phyloP scores from a whole-genome alignment of 257 asterid genomes.

The Jaltomata sinuosa region DNA sequence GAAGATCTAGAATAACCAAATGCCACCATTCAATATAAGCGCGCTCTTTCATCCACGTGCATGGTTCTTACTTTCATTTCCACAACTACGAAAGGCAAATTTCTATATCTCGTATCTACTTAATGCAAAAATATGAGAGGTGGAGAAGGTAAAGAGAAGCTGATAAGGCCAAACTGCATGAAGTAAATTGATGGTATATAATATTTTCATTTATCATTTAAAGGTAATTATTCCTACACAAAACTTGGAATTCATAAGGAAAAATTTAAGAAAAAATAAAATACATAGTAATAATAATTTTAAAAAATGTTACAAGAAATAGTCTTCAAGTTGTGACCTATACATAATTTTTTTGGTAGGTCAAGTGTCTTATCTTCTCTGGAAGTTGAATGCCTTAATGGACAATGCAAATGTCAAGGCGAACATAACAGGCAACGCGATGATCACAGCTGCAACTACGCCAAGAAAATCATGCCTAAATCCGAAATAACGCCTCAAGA shows the following conservation, averaged over 20 bases:
- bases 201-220: not conserved
- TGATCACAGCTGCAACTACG: not conserved
- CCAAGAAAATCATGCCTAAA: not conserved
- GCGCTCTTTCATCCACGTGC: not conserved
- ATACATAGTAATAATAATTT: not conserved
- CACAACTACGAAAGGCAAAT: too few relatives aligned
- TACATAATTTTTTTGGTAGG: not conserved
- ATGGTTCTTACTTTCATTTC: too few relatives aligned
- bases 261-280: not conserved
- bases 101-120: not conserved
- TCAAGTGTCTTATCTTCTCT: not conserved
- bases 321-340: not conserved
- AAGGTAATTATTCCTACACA: not conserved
- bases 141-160: not conserved
- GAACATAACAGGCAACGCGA: not conserved
- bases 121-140: not conserved
- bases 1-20: not conserved
- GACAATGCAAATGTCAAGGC: not conserved
- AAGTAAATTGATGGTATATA: not conserved
- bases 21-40: not conserved
- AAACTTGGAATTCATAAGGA: not conserved
- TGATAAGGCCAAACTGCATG: not conserved
- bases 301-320: not conserved
- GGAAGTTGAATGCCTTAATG: not conserved
- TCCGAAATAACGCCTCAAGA: not conserved